Evolutionary conservation across 2,329 filamentous ascomycete species (phyloP), one percentile per base, ranked within the genome.

Genomic region (Aspergillus ruber): DNA sequence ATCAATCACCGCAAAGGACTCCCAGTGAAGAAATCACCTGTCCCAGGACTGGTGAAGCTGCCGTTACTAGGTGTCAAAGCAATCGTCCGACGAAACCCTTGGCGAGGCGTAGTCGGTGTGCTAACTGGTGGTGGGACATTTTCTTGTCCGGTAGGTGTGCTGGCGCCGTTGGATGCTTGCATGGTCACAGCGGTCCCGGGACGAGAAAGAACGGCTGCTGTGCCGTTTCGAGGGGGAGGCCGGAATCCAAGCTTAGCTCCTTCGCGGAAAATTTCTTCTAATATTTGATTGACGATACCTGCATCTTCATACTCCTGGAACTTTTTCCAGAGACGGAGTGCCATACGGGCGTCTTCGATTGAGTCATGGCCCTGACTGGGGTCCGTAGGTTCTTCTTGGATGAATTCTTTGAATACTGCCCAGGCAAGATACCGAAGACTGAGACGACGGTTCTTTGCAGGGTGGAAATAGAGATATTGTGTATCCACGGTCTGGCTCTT

Each of bases 301-400:
- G 88, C 89, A 56, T 94, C 89, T 45, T 85, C 76, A 60, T 88
- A 97, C 70, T 97, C 90, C 53, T 88, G 78, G 67, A 90, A 96
- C 66, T 95, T 96, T 40, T 86, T 80, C 79, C 81, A 98, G 7
- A 98, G 75, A 64, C 89, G 88, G 36, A 97, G 76, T 0, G 94
- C 93, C 36, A 91, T 96, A 21, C 86, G 80, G 0, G 93, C 90
- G 66, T 98, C 93, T 68, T 97, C 93, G 56, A 98, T 94, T 9
- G 86, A 91, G 69, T 98, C 93, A 69, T 98, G 94, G 5, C 72
- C 72, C 41, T 74, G 68, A 33, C 57, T 57, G n/a, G 60, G 58
- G 21, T 66, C 62, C 0, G 61, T 52, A 13, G 84, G 89, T 56
- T 89, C 86, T 61, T 88, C 79, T 69, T 98, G 94, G 51, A 98